These are phyloP conservation scores for Aspergillus amoenus DNA, from an alignment of 2,329 filamentous ascomycete species.

Conservation along the genomic window DNA sequence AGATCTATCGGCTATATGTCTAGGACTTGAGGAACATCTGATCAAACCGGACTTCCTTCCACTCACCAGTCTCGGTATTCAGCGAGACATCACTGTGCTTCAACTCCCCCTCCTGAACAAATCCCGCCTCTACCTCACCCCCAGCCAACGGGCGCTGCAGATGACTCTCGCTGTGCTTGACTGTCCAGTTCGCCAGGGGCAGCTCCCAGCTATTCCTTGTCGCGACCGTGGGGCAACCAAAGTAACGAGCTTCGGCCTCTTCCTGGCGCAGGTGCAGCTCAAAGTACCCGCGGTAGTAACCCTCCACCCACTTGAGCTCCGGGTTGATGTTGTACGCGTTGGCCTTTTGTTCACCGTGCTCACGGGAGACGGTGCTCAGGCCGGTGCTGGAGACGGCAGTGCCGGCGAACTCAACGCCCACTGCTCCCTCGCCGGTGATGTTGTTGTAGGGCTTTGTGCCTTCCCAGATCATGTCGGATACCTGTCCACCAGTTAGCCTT, in stretches of 20 bases:
- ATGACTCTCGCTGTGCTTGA: conserved; percentile 61
- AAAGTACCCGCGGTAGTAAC: conserved; percentile 74
- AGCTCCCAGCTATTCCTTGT: conserved; percentile 63
- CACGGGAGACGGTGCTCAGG: conserved; percentile 52
- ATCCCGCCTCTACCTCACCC: conserved; percentile 47
- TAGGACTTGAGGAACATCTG: conserved; percentile 13
- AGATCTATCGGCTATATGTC: background rate
- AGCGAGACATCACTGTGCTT: conserved; percentile 35
- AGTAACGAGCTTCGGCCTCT: conserved; percentile 63
- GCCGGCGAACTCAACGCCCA: conserved; percentile 66
- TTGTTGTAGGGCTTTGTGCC: conserved; percentile 53
- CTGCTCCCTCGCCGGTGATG: conserved; percentile 53
- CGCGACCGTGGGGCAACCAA: conserved; percentile 42
- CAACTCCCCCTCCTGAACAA: conserved; percentile 32
- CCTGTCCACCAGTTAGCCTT: background rate
- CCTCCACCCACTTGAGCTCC: conserved; percentile 70
- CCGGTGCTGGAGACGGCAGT: conserved; percentile 64
- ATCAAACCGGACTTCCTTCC: conserved; percentile 13
- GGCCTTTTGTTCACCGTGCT: conserved; percentile 30
- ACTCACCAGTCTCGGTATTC: conserved; percentile 33
- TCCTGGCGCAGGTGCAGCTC: conserved; percentile 60
- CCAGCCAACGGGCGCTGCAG: conserved; percentile 51
- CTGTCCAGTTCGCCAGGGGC: conserved; percentile 68
- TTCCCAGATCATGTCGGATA: conserved; percentile 58
- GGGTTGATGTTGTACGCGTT: conserved; percentile 49